These are phyloP conservation scores for Silene latifolia DNA, from an alignment of 148 eudicot species.

Conservation along the genomic window DNA sequence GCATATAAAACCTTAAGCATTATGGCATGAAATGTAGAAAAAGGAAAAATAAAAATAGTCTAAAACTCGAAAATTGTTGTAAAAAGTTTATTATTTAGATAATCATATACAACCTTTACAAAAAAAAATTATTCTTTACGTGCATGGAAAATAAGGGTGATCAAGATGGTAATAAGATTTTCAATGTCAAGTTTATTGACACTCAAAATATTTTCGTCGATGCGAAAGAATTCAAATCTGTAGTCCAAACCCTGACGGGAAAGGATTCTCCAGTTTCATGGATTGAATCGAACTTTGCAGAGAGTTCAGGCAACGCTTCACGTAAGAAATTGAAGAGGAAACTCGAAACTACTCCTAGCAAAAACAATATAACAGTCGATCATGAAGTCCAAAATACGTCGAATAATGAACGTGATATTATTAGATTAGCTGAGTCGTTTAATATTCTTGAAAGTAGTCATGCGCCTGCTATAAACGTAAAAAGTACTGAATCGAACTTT, in stretches of 20 bases:
- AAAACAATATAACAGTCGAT: not conserved
- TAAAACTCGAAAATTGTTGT: too few species aligned
- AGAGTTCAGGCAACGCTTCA: not conserved
- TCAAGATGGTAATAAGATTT: not conserved
- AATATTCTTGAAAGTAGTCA: not conserved
- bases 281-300: not conserved
- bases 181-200: conserved; percentile 37
- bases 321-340: not conserved
- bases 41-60: too few species aligned
- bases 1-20: not conserved
- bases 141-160: conserved; percentile 6
- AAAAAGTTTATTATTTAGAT: too few species aligned
- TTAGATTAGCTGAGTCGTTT: not conserved
- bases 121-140: too few species aligned
- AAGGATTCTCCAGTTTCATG: too few species aligned
- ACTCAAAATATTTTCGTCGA: conserved; percentile 35
- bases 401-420: not conserved
- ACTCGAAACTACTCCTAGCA: not conserved
- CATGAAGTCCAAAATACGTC: not conserved
- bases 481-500: too few species aligned
- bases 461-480: not conserved
- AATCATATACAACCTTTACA: too few species aligned
- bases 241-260: too few species aligned
- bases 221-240: conserved; percentile 36
- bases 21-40: not conserved